phyloP scores from a whole-genome alignment of 1,284 basidiomycete genomes.

The Albatrellus sp. region DNA sequence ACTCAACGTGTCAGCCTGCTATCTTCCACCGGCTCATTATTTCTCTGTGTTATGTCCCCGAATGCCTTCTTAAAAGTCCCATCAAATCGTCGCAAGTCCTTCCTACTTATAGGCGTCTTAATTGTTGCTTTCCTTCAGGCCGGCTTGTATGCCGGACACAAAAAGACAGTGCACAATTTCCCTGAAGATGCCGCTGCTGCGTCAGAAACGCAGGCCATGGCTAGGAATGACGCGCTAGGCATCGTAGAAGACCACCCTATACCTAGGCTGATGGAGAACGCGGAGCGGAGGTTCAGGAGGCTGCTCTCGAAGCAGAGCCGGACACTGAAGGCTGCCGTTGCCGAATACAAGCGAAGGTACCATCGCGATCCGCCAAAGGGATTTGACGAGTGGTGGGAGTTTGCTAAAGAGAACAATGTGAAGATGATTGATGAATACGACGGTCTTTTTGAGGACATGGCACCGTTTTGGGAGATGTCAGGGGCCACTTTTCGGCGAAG shows the following conservation, averaged over 20 bases:
- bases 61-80: not conserved
- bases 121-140: slow-evolving; percentile 11
- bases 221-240: slow-evolving; percentile 13
- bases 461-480: slow-evolving; percentile 67
- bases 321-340: slow-evolving; percentile 61
- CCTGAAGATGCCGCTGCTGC: slow-evolving; percentile 5
- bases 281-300: slow-evolving; percentile 52
- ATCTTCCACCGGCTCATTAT: too few relatives aligned
- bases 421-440: slow-evolving; percentile 90
- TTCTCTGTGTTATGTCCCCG: not conserved
- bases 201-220: slow-evolving; percentile 3
- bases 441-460: slow-evolving; percentile 65
- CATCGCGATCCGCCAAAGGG: slow-evolving; percentile 72
- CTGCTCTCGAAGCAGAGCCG: slow-evolving; percentile 66
- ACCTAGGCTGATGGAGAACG: slow-evolving; percentile 68
- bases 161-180: slow-evolving; percentile 3
- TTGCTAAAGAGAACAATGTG: slow-evolving; percentile 62
- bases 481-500: slow-evolving; percentile 64
- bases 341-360: slow-evolving; percentile 73
- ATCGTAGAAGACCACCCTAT: slow-evolving; percentile 58
- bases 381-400: slow-evolving; percentile 84
- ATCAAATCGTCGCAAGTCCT: slow-evolving; percentile 1
- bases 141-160: slow-evolving; percentile 10
- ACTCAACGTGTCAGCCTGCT: too few relatives aligned
- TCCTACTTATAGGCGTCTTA: slow-evolving; percentile 7